phyloP scores from a whole-genome alignment of 1,284 basidiomycete genomes.

The Blastosporella zonata region DNA sequence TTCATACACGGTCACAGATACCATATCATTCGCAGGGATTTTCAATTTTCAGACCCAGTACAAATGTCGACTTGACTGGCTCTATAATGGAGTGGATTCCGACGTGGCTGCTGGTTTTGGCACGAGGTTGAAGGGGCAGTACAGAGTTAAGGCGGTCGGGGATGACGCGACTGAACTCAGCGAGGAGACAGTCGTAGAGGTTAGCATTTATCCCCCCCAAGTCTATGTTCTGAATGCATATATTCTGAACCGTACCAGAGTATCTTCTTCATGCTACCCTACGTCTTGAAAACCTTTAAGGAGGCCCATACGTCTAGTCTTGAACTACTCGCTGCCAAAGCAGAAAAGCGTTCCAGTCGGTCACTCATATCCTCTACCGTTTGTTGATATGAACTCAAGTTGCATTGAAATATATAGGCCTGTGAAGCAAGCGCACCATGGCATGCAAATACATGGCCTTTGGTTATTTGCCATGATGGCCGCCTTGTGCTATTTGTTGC shows the following conservation, averaged over 20 bases:
- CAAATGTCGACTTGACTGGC: slow-evolving; percentile 23
- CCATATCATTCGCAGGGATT: slow-evolving; percentile 26
- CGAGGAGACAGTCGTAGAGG: slow-evolving; percentile 12
- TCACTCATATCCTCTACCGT: not conserved
- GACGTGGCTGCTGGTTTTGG: slow-evolving; percentile 32
- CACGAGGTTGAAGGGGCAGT: slow-evolving; percentile 28
- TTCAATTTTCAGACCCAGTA: slow-evolving; percentile 28
- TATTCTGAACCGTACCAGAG: slow-evolving; percentile 14
- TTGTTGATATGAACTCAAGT: not conserved
- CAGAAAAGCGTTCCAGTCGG: slow-evolving; percentile 21
- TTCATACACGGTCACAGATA: slow-evolving; percentile 34
- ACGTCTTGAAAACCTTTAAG: slow-evolving; percentile 25
- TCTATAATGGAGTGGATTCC: slow-evolving; percentile 30
- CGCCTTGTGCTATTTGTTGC: not conserved
- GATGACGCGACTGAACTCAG: slow-evolving; percentile 15
- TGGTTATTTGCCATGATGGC: not conserved
- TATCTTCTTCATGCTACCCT: slow-evolving; percentile 26
- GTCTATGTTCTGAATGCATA: not conserved
- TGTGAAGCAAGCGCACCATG: not conserved
- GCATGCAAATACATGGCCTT: not conserved
- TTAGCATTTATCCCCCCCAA: not conserved
- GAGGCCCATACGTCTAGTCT: slow-evolving; percentile 26
- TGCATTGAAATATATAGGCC: slow-evolving; percentile 5
- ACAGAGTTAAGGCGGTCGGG: slow-evolving; percentile 27
- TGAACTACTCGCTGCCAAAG: slow-evolving; percentile 23